Evolutionary conservation across 768 basidiomycete species (phyloP).

Genomic region (Termitomyces sp.): DNA sequence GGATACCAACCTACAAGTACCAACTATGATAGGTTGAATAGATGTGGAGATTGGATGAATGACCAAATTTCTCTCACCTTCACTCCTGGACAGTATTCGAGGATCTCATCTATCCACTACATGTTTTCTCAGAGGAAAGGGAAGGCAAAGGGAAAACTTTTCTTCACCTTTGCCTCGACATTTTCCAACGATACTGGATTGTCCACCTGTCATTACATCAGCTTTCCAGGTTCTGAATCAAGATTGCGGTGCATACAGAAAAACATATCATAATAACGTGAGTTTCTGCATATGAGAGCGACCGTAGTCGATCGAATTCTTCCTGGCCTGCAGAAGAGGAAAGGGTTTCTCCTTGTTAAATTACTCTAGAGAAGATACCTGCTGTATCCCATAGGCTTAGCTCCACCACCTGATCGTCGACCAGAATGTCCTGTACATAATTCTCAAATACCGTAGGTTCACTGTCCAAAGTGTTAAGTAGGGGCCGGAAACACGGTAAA

Average conservation of each 20-base stretch:
- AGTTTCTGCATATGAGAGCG: constrained; percentile 94
- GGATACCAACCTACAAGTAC: constrained; percentile 79
- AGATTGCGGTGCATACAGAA: constrained; percentile 49
- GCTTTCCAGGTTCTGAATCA: constrained; percentile 9
- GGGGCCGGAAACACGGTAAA: not conserved
- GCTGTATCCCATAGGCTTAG: constrained; percentile 97
- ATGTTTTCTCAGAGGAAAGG: not conserved
- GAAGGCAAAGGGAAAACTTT: not conserved
- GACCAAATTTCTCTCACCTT: constrained; percentile 48
- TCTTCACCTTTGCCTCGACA: constrained; percentile 79
- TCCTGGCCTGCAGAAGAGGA: constrained; percentile 65
- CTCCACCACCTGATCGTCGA: constrained; percentile 86
- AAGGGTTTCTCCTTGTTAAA: constrained; percentile 10
- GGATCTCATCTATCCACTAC: constrained; percentile 91
- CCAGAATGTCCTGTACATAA: constrained; percentile 84
- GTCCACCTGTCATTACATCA: constrained; percentile 56
- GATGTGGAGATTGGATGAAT: not conserved
- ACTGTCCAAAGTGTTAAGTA: constrained; percentile 29
- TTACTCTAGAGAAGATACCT: constrained; percentile 43
- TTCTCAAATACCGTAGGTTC: constrained; percentile 98
- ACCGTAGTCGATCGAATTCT: constrained; percentile 91
- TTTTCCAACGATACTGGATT: constrained; percentile 95
- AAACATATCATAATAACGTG: constrained; percentile 97
- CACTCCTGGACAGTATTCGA: constrained; percentile 92
- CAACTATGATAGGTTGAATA: constrained; percentile 41